Base-by-base conservation (phyloP, 441 rosid species). In the Biscutella laevigata region DNA sequence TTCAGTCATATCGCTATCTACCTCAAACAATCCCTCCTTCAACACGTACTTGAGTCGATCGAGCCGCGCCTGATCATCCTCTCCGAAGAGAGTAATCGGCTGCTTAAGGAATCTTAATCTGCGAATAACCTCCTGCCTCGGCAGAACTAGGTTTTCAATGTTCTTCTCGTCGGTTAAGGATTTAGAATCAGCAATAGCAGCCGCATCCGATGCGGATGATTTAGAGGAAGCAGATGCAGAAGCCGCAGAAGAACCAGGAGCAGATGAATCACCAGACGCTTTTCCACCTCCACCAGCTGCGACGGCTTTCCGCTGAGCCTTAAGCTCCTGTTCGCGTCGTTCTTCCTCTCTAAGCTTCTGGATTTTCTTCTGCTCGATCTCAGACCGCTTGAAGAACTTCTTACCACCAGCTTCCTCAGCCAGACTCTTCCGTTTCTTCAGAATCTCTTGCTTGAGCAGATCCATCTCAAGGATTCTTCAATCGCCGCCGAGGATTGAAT, bases 31-130 rank as follows among this genome's bases (percentile, higher is more conserved):
- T 24, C 95, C 95, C 2, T 84, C 80, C 32, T 80, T 84, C 61
- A 87, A 62, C 5, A 87, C 88, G 28, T 74, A 73, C 66, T 84
- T 84, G 34, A 87, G 73, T 15, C 96, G 70, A 53, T 82, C 90
- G 5, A 87, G 83, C n/a, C 94, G 71, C 0, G 94, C 78, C 4
- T 64, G 79, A 34, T 84, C 88, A 35, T 87, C 94, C 52, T 87
- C 96, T 4, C 90, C 94, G 40, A 87, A 87, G 17, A 84, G 86
- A 40, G 96, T 87, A 45, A 87, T 73, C 4, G 90, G 96, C 62
- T 84, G 88, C 8, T 84, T 84, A 5, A 87, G 86, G 62, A 87
- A 68, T 4, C 94, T 77, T 59, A 87, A 71, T 11, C 94, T 79
- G n/a, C 90, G 86, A 59, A 82, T 75, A 27, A 84, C 94, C 70